Base-by-base conservation (phyloP, 495 filamentous ascomycete genomes). In the Penicillium cataractarum region DNA sequence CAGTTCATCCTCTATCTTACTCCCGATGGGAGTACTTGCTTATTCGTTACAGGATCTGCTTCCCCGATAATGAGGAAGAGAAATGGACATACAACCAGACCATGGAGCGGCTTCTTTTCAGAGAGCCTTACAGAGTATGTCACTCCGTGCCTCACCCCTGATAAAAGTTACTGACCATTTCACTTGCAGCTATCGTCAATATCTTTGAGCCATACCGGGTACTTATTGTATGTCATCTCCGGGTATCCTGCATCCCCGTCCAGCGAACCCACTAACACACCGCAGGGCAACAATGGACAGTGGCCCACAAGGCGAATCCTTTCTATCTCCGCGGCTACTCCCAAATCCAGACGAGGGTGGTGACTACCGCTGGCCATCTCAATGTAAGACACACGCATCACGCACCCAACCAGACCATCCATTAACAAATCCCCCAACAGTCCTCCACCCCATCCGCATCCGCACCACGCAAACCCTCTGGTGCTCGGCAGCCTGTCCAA, bases 281-380 rank as follows among this genome's bases (percentile, higher is more conserved):
- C 60, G 22, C 52, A 80, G 76, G 40, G 67, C 72, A 50, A 76
- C 75, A 44, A 78, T 79, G 74, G 76, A 79, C 58, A 74, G 71
- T 37, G 76, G 75, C 2, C 72, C 75, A 13, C 49, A 65, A 15
- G 75, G 76, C 21, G 74, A 78, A 57, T 74, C 72, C 21, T 77
- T 74, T 33, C 71, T 80, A 15, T 68, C 71, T 6, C 68, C 71
- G 10, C 70, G 69, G 27, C 72, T 70, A 66, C 65, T 78, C 15
- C 76, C 76, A 49, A 74, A 73, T 26, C 74, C 74, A 6, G 74
- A 77, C 35, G 74, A 77, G 42, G 68, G 59, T 4, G 75, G 74
- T 13, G 70, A 74, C 58, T 74, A 76, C 53, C 61, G 66, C 31
- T 74, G 72, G 71, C 75, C 76, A 6, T 56, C 62, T 4, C 60